phyloP scores from a whole-genome alignment of 768 basidiomycete genomes.

The Suillus placidus region DNA sequence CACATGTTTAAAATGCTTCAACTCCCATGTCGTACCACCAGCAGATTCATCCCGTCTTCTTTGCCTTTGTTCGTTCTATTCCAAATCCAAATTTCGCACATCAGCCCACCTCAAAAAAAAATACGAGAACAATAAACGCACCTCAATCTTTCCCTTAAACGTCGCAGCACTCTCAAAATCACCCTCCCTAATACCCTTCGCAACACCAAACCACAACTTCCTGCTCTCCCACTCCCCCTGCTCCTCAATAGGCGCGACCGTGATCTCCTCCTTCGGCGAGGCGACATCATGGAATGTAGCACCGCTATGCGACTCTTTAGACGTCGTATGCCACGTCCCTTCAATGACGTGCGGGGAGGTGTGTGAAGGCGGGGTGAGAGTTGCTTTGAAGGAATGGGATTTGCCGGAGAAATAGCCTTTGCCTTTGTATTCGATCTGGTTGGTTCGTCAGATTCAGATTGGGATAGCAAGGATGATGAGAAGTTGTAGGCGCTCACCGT shows the following conservation, averaged over 20 bases:
- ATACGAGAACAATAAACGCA: background rate
- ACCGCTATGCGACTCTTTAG: constrained; percentile 50
- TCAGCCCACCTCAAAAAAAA: background rate
- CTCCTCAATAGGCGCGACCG: constrained; percentile 56
- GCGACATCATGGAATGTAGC: constrained; percentile 77
- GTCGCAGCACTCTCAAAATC: constrained; percentile 89
- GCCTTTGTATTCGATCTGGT: constrained; percentile 90
- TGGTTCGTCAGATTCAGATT: constrained; percentile 42
- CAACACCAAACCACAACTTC: constrained; percentile 80
- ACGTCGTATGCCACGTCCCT: constrained; percentile 79
- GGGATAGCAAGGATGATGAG: background rate
- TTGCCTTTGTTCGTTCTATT: constrained; percentile 90
- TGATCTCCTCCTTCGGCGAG: constrained; percentile 74
- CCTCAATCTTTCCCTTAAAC: constrained; percentile 91
- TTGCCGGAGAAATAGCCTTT: constrained; percentile 95
- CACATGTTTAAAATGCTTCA: constrained; percentile 76
- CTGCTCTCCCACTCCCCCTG: constrained; percentile 89
- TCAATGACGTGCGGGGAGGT: constrained; percentile 59
- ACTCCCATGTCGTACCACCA: constrained; percentile 69
- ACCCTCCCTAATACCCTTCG: constrained; percentile 87
- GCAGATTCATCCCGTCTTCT: constrained; percentile 79
- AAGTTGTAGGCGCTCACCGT: constrained; percentile 38
- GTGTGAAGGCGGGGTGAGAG: constrained; percentile 56
- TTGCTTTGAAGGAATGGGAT: constrained; percentile 90
- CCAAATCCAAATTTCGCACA: background rate